phyloP scores from a whole-genome alignment of 106 monocot genomes.

The Allium sativum region DNA sequence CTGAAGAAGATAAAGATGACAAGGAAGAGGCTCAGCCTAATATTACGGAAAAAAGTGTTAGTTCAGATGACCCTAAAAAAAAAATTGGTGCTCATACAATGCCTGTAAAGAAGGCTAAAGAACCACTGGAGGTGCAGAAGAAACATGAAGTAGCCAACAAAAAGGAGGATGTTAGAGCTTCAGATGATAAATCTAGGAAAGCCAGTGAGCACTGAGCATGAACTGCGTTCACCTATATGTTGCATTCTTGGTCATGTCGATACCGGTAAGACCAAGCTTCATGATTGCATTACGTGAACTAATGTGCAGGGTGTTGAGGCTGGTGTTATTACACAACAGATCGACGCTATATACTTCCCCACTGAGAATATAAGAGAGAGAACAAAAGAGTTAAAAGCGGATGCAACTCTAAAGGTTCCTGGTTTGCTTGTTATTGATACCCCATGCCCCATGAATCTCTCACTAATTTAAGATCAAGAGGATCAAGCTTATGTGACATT shows the following conservation, averaged over 20 bases:
- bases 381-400: slow-evolving; percentile 85
- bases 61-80: slow-evolving; percentile 23
- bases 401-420: slow-evolving; percentile 80
- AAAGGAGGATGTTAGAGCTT: slow-evolving; percentile 13
- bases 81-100: slow-evolving; percentile 15
- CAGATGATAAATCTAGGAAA: slow-evolving; percentile 22
- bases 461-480: slow-evolving; percentile 86
- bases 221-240: slow-evolving; percentile 89
- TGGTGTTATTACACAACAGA: slow-evolving; percentile 98
- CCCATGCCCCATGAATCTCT: slow-evolving; percentile 93
- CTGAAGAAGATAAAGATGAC: slow-evolving; percentile 62
- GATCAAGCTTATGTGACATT: slow-evolving; percentile 94
- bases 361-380: slow-evolving; percentile 94
- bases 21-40: slow-evolving; percentile 16
- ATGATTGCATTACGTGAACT: slow-evolving; percentile 86
- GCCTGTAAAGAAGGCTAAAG: slow-evolving; percentile 18
- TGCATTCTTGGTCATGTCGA: slow-evolving; percentile 99
- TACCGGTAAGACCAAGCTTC: slow-evolving; percentile 94
- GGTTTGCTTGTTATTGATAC: slow-evolving; percentile 98
- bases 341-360: slow-evolving; percentile 94
- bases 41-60: slow-evolving; percentile 15
- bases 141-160: slow-evolving; percentile 25
- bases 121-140: slow-evolving; percentile 12
- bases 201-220: slow-evolving; percentile 12
- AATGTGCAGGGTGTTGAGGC: slow-evolving; percentile 96